Conservation (phyloP, 176 grass and related monocot genomes). For the Rhynchospora pubera region DNA sequence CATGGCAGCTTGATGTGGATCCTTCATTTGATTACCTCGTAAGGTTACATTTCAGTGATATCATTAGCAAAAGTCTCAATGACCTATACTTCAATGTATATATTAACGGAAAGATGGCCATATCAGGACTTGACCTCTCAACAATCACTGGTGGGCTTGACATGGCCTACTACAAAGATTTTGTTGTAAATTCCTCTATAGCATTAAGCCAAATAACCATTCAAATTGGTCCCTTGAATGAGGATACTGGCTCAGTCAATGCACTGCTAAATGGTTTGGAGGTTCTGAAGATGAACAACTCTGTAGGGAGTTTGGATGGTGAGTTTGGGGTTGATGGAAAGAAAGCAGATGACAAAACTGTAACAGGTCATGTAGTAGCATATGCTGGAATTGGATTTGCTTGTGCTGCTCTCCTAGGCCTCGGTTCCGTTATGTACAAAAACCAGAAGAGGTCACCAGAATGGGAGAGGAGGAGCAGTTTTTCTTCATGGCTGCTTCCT, state of each 20-base stretch:
- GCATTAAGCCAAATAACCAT: constrained; percentile 48
- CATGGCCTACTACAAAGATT: constrained; percentile 70
- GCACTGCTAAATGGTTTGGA: constrained; percentile 87
- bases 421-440: constrained; percentile 38
- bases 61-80: constrained; percentile 78
- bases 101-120: constrained; percentile 60
- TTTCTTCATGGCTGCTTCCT: constrained; percentile 78
- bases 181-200: constrained; percentile 46
- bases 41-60: constrained; percentile 78
- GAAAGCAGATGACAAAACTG: constrained; percentile 30
- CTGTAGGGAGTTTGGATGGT: constrained; percentile 69
- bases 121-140: constrained; percentile 61
- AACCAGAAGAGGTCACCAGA: constrained; percentile 36
- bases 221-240: constrained; percentile 49
- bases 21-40: constrained; percentile 65
- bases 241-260: constrained; percentile 33
- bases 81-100: constrained; percentile 85
- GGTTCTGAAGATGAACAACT: constrained; percentile 85
- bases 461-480: constrained; percentile 81
- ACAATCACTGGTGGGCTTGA: constrained; percentile 62
- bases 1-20: constrained; percentile 63
- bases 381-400: constrained; percentile 50
- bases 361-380: constrained; percentile 31
- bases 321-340: constrained; percentile 34
- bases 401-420: constrained; percentile 28